Base-by-base conservation (phyloP, 805 yeast genomes). In the Candida ulmi region DNA sequence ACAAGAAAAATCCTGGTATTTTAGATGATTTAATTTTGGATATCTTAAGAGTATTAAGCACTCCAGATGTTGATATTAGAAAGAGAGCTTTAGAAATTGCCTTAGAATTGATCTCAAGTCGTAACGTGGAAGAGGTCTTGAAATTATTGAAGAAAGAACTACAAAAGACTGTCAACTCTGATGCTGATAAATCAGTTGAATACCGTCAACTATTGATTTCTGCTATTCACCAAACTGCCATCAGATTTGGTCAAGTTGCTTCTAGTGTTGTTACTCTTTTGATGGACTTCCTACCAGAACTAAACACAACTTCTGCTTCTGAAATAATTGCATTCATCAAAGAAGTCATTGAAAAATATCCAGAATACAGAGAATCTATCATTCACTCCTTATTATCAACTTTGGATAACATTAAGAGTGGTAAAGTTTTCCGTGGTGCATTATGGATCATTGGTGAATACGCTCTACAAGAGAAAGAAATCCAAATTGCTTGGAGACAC, bases 361-460 rank as follows among this genome's bases (percentile, higher is more conserved):
- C 96, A 27, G 78, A 79, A 41, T 71, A 87, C 50, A 78, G 95
- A 57, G 62, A 70, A 17, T 62, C 76, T 16, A 82, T 88, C 35
- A 62, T 93, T 40, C 59, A 62, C 33, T 79, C 83, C 50, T 74
- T 93, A 44, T 63, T 88, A 33, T 52, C 53, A 8, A 68, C 87
- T 12, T 69, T 93, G 56, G 77, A 77, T 21, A 68, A 69, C 18
- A 80, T 87, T 37, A 85, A 80, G 58, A 81, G 93, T 43, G 95
- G 96, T 11, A 88, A 88, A 54, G 96, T 93, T 11, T 84, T 80
- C 66, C 80, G 98, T 49, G 95, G 96, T 24, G 88, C 95, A 1
- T 69, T 95, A 44, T 93, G 99, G 99, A 81, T 93, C 37, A 65
- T 93, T 52, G 99, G 99, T 62, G 99, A 95, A 64, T 93, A 88